A percentile compares a stretch with the other conserved stretches of the same genome.
Evolutionary conservation across 495 filamentous ascomycete genomes (phyloP).

Genomic region (Aspergillus homomorphus): DNA sequence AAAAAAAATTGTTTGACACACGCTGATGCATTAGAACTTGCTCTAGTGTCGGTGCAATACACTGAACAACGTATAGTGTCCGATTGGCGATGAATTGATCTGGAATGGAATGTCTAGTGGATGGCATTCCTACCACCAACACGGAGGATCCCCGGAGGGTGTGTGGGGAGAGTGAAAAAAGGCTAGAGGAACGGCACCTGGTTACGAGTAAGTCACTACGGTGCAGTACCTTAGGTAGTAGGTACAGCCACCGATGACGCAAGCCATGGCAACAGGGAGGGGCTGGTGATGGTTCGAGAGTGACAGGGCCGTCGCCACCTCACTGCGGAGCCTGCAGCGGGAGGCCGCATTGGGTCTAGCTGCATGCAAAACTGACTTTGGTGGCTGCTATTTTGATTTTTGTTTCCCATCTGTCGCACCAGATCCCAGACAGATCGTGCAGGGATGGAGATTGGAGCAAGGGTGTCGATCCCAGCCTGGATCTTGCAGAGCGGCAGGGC

Average conservation of each 20-base stretch:
- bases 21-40: too few relatives aligned
- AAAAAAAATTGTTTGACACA: too few relatives aligned
- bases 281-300: neutral
- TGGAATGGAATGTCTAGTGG: too few relatives aligned
- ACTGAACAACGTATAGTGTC: too few relatives aligned
- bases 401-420: neutral
- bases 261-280: neutral
- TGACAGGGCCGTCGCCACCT: constrained; percentile 4
- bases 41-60: too few relatives aligned
- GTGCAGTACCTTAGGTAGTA: too few relatives aligned
- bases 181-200: too few relatives aligned
- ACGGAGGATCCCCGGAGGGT: too few relatives aligned
- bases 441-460: constrained; percentile 15
- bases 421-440: constrained; percentile 19
- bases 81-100: too few relatives aligned
- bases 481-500: constrained; percentile 3
- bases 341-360: neutral
- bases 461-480: constrained; percentile 18
- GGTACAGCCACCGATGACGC: constrained; percentile 6
- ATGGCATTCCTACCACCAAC: too few relatives aligned
- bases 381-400: neutral
- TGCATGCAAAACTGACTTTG: neutral
- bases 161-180: too few relatives aligned
- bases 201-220: too few relatives aligned
- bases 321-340: constrained; percentile 2